Base-by-base conservation (phyloP, 208 protist genomes). In the Histomonas meleagridis region DNA sequence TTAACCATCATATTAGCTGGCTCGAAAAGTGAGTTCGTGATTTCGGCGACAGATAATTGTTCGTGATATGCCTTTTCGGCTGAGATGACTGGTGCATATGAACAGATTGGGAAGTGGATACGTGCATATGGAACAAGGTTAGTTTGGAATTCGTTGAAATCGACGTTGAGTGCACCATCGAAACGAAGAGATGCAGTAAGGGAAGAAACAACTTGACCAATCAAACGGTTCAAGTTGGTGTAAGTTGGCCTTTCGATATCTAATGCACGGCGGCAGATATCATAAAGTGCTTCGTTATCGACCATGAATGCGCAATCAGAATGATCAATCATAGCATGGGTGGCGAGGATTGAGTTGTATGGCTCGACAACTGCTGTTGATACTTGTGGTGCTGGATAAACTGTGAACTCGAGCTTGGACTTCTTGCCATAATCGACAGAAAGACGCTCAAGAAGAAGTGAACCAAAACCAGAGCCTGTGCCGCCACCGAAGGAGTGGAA, bases 121-220 rank as follows among this genome's bases (percentile, higher is more conserved):
- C 97, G 96, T 57, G 97, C 97, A 96, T 98, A 98, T 90, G 97
- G 97, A 91, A 98, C 97, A 90, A 98, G 94, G 94, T 96, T 96
- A 60, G 95, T 96, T 92, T 96, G 95, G 94, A 96, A 96, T 90
- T 96, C 95, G 49, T 92, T 96, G 28, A 96, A 48, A 92, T 96
- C 95, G 46, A 96, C 95, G 92, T 96, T 96, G 26, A 95, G 90
- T 55, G 94, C 93, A 93, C 93, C 94, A 53, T 95, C 94, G 91
- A 95, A 76, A 93, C 94, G 94, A 57, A 96, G 94, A 18, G 95
- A 96, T 38, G 95, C 95, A 9, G 95, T 96, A n/a, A 96, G 72
- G 5, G 94, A 95, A 43, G 95, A 96, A 79, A 96, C 95, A 35
- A 97, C 93, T 94, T 98, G 97, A 53, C 95, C 97, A 91, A 98